Evolutionary conservation across 768 basidiomycete species (phyloP).

Genomic region (Hebeloma cylindrosporum): DNA sequence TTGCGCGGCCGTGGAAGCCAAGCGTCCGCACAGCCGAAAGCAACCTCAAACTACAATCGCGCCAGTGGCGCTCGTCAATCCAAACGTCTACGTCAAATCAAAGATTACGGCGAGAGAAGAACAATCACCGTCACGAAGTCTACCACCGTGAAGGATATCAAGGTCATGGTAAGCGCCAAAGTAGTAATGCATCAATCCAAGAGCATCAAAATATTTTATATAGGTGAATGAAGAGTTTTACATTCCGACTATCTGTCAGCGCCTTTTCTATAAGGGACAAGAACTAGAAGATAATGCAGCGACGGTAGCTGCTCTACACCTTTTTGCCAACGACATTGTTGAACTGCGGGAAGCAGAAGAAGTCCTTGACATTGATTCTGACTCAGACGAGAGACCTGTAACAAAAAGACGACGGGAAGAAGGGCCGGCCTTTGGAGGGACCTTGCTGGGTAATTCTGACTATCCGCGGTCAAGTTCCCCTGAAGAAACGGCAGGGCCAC

Average conservation of each 20-base stretch:
- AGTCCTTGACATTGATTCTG: conserved; percentile 53
- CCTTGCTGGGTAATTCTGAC: conserved; percentile 50
- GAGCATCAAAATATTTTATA: not conserved
- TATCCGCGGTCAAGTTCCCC: conserved; percentile 26
- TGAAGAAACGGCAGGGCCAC: conserved; percentile 18
- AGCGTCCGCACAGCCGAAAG: conserved; percentile 14
- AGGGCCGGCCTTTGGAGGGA: conserved; percentile 72
- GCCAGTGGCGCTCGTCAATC: conserved; percentile 60
- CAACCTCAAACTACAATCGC: conserved; percentile 30
- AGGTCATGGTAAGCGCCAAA: conserved; percentile 54
- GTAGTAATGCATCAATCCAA: not conserved
- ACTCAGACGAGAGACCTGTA: conserved; percentile 43
- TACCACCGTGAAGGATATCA: conserved; percentile 78
- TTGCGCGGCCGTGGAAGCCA: conserved; percentile 27
- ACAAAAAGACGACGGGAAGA: conserved; percentile 51
- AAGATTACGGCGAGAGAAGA: conserved; percentile 49
- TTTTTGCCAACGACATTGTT: conserved; percentile 58
- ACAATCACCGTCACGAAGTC: conserved; percentile 58
- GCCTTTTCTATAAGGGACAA: conserved; percentile 57
- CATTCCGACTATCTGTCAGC: conserved; percentile 77
- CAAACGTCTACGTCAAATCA: conserved; percentile 62
- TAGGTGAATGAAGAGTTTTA: conserved; percentile 62
- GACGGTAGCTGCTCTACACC: conserved; percentile 53
- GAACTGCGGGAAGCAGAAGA: conserved; percentile 67
- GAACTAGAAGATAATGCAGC: conserved; percentile 67